Evolutionary conservation across 192 early-diverging fungal species (phyloP).

Genomic region (Coemansia sp.): DNA sequence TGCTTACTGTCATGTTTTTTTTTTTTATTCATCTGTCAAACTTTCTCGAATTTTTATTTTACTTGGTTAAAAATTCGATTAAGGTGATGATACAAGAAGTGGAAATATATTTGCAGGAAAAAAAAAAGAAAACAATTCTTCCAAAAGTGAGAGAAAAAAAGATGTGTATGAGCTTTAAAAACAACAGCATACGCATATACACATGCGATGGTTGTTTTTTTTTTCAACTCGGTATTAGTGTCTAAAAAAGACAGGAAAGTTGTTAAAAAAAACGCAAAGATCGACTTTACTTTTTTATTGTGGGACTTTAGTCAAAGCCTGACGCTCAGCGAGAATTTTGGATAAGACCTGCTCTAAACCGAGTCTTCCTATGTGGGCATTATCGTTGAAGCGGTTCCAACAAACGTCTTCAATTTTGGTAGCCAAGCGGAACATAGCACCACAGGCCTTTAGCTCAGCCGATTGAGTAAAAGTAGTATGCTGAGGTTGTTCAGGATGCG

Average conservation of each 20-base stretch:
- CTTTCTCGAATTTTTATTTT: no score
- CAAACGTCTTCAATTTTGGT: conserved; percentile 83
- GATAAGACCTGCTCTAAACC: conserved; percentile 81
- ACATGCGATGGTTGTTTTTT: background rate
- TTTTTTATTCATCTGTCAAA: background rate
- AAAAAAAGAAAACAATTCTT: background rate
- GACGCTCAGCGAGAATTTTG: conserved; percentile 47
- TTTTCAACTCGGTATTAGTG: background rate
- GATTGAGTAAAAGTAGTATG: conserved; percentile 76
- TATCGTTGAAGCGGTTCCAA: conserved; percentile 82
- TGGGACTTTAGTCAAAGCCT: conserved; percentile 20
- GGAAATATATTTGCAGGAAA: background rate
- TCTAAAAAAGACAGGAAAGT: background rate
- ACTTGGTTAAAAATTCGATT: background rate
- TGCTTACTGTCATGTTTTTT: background rate
- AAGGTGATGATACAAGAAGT: background rate
- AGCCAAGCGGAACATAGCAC: conserved; percentile 64
- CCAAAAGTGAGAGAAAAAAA: background rate
- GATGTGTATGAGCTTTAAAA: background rate
- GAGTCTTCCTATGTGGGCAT: conserved; percentile 78
- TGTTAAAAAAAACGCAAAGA: background rate
- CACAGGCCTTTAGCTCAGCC: conserved; percentile 79
- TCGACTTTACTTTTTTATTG: background rate
- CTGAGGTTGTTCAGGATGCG: conserved; percentile 58
- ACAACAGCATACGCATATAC: no score